Evolutionary conservation across 345 rosid species (phyloP).

Genomic region (Camelina hispida): DNA sequence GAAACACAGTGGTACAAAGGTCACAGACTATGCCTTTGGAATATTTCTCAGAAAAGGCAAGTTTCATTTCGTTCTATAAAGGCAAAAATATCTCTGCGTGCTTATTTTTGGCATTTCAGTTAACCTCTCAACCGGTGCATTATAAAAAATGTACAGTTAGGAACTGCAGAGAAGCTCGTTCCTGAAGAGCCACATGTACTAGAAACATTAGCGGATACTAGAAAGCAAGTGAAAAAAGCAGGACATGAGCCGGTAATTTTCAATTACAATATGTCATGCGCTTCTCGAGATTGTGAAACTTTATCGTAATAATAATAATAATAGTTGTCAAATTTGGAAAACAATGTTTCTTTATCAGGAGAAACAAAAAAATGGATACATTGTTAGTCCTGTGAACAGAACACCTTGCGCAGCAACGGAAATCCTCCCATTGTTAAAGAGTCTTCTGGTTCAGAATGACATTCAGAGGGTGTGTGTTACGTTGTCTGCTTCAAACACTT

Average conservation of each 20-base stretch:
- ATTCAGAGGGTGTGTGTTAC: slow-evolving; percentile 69
- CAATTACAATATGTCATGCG: neutral
- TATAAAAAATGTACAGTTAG: neutral
- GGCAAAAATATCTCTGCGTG: neutral
- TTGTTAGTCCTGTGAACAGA: slow-evolving; percentile 46
- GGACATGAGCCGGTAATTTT: slow-evolving; percentile 25
- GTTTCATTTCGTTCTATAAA: slow-evolving; percentile 47
- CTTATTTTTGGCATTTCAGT: neutral
- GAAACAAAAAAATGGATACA: slow-evolving; percentile 50
- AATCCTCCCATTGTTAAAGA: slow-evolving; percentile 68
- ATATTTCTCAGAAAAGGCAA: slow-evolving; percentile 52
- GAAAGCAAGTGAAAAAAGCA: neutral
- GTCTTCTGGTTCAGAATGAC: slow-evolving; percentile 74
- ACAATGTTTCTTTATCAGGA: slow-evolving; percentile 49
- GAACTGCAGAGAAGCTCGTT: slow-evolving; percentile 19
- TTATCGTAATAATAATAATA: neutral
- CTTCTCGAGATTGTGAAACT: neutral
- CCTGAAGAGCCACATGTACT: slow-evolving; percentile 22
- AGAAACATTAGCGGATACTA: slow-evolving; percentile 10
- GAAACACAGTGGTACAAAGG: slow-evolving; percentile 50
- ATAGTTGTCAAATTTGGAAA: slow-evolving; percentile 1
- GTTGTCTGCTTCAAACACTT: slow-evolving; percentile 19
- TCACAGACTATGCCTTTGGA: slow-evolving; percentile 56
- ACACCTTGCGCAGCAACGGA: slow-evolving; percentile 47
- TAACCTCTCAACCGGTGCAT: neutral